Evolutionary conservation across 306 rosid genomes (phyloP), one percentile per base, ranked within the genome.

Genomic region (Cyamopsis tetragonoloba): DNA sequence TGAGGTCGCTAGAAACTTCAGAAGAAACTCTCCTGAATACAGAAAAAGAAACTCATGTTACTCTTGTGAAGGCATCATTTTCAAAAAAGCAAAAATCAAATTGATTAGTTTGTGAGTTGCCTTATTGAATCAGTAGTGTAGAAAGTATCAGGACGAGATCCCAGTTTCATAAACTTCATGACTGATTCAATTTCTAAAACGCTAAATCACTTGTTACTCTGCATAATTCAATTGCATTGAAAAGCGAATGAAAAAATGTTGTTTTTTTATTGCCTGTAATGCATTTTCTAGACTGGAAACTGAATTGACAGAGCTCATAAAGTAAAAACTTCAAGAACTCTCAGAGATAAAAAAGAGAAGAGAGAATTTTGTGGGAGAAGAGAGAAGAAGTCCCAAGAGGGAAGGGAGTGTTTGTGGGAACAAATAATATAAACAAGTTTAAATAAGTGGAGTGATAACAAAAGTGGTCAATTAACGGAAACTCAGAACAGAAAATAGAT

Each of bases 91-190:
- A 43, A 15, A 7, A 43, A 17, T 54, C 8, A 58, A 55, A 44
- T 14, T 70, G 11, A 48, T 26, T 4, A 27, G 31, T 37, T 37
- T 49, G 24, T 19, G 7, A 39, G 64, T 77, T 83, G 75, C 98
- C 98, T 92, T 58, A 89, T 77, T 41, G 93, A 85, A 51, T 89
- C 96, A 5, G 83, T 1, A 42, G 93, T 86, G 73, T 81, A 86
- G 83, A 92, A 92, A 77, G 88, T 84, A 75, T 92, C 96, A 2
- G 93, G 93, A 55, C 91, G 84, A 71, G 98, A 87, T 78, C 98
- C 96, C 35, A 92, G 96, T 73, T 92, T 92, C 98, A 92, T 92
- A 63, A 92, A 92, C 93, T 92, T 92, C 98, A 92, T 92, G 84
- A 13, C 73, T 82, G 18, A 51, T 55, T 38, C 79, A 63, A 55